Percentiles rank a stretch among this genome's conserved stretches.
phyloP scores from a whole-genome alignment of 495 filamentous ascomycete genomes.

The Aspergillus hancockii region DNA sequence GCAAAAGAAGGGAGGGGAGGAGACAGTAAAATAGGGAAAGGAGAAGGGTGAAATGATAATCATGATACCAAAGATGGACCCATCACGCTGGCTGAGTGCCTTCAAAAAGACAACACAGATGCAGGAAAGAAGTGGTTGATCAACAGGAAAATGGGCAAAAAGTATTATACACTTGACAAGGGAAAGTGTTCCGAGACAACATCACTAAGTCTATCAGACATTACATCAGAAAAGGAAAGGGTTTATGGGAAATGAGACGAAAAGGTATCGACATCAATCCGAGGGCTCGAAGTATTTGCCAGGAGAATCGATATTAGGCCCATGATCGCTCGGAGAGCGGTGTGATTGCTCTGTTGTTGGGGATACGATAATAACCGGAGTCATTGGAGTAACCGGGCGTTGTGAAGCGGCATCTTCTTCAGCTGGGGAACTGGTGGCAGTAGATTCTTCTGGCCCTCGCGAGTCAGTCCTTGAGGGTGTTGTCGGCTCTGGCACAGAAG shows the following conservation, averaged over 20 bases:
- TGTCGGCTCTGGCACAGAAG: constrained; percentile 36
- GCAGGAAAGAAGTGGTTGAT: constrained; percentile 18
- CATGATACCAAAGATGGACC: constrained; percentile 34
- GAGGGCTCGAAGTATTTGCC: constrained; percentile 33
- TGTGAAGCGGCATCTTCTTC: constrained; percentile 26
- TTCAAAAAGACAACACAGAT: constrained; percentile 20
- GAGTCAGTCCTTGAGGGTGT: constrained; percentile 31
- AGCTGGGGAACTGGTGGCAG: constrained; percentile 28
- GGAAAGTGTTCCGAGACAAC: constrained; percentile 33
- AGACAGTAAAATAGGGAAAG: constrained; percentile 16
- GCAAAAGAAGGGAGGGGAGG: constrained; percentile 17
- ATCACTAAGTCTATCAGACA: constrained; percentile 42
- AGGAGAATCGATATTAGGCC: constrained; percentile 27
- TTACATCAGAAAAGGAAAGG: constrained; percentile 33
- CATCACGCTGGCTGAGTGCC: constrained; percentile 26
- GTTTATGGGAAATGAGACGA: constrained; percentile 1
- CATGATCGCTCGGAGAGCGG: constrained; percentile 22
- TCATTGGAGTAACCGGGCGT: constrained; percentile 30
- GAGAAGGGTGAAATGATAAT: constrained; percentile 23
- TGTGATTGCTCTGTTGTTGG: constrained; percentile 28
- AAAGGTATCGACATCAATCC: constrained; percentile 24
- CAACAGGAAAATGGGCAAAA: constrained; percentile 17
- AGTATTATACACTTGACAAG: constrained; percentile 29
- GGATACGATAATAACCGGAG: constrained; percentile 45
- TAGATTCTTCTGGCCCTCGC: constrained; percentile 24